These are phyloP conservation scores for Pharus latifolius DNA, from an alignment of 176 grass and related monocot genomes.

Conservation along the genomic window DNA sequence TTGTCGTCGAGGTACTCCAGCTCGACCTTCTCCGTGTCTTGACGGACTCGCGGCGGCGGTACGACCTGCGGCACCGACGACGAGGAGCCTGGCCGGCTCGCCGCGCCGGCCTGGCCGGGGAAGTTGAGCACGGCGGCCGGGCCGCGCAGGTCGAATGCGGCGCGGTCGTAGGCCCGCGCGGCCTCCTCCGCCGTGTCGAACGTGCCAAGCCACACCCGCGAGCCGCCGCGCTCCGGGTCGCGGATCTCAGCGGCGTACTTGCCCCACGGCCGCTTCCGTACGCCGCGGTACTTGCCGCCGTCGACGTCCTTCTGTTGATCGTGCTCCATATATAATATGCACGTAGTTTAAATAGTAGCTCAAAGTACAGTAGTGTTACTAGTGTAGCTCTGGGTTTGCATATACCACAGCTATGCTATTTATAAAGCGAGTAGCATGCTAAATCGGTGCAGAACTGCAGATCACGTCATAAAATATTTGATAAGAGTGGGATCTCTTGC, in stretches of 20 bases:
- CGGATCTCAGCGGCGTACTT: constrained; percentile 67
- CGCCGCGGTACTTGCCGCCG: constrained; percentile 47
- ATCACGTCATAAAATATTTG: too few species aligned
- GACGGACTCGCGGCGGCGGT: not conserved
- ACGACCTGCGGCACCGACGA: not conserved
- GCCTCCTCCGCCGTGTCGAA: constrained; percentile 63
- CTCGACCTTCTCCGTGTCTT: constrained; percentile 26
- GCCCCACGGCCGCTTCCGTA: constrained; percentile 53
- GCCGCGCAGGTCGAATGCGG: constrained; percentile 34
- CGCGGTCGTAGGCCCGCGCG: constrained; percentile 52
- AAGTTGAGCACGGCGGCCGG: constrained; percentile 55
- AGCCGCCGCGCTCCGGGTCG: constrained; percentile 39
- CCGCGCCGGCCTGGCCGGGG: constrained; percentile 13
- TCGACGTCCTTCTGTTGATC: not conserved
- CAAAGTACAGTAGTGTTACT: too few species aligned
- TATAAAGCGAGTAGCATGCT: too few species aligned
- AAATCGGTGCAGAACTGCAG: too few species aligned
- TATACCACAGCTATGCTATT: too few species aligned
- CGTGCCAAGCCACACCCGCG: constrained; percentile 59
- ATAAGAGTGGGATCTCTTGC: too few species aligned
- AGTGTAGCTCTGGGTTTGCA: too few species aligned
- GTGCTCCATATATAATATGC: too few species aligned
- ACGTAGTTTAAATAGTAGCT: too few species aligned
- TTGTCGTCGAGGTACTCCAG: constrained; percentile 53
- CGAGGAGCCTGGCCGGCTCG: not conserved